Evolutionary conservation across 257 asterid genomes (phyloP).

Genomic region (Solanum phureja): DNA sequence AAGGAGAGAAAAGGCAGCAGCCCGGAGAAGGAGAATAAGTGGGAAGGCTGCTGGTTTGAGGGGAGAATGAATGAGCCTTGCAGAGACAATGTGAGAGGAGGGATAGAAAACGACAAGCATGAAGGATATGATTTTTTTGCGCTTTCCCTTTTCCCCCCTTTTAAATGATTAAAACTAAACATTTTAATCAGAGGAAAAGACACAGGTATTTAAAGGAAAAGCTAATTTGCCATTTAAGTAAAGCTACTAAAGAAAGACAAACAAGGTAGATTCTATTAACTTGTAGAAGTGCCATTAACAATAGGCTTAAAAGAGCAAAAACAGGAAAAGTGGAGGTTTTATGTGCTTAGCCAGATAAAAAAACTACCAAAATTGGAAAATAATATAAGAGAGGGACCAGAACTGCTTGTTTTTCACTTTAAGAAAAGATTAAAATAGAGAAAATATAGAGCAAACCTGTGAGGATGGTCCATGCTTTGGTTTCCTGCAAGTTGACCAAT

Average conservation of each 20-base stretch:
- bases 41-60: neutral
- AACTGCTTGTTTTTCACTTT: neutral
- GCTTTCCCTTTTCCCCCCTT: neutral
- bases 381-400: neutral
- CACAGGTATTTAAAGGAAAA: neutral
- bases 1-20: neutral
- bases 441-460: slow-evolving; percentile 35
- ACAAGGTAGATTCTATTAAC: neutral
- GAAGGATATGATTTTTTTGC: neutral
- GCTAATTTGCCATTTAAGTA: neutral
- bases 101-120: neutral
- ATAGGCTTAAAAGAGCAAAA: neutral
- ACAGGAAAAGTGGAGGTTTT: neutral
- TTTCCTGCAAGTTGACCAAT: slow-evolving; percentile 44
- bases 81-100: neutral
- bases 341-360: neutral
- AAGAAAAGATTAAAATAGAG: neutral
- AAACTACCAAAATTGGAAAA: neutral
- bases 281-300: neutral
- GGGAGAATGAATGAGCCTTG: neutral
- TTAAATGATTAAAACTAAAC: neutral
- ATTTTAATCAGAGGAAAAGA: neutral
- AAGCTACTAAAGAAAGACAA: neutral
- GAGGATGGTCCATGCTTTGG: slow-evolving; percentile 94
- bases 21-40: neutral